Percentiles rank a stretch among this genome's conserved stretches.
Conservation (phyloP, 73 alveolate species). For the Paramecium pentaurelia region DNA sequence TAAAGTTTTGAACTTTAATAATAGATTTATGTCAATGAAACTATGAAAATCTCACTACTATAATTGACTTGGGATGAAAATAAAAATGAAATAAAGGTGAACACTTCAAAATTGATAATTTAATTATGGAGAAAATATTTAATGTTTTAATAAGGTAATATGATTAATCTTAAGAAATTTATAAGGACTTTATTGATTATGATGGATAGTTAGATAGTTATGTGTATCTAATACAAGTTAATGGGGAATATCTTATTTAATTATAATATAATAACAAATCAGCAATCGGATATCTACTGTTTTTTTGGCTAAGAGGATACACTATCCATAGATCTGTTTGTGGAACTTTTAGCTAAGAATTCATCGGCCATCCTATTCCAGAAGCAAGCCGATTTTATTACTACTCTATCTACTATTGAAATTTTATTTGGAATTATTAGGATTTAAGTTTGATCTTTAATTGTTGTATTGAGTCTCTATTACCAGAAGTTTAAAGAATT, state of each 20-base stretch:
- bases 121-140: background rate
- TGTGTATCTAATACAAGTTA: background rate
- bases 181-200: background rate
- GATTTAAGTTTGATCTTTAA: background rate
- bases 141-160: background rate
- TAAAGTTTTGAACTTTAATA: background rate
- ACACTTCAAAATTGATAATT: background rate
- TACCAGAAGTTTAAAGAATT: background rate
- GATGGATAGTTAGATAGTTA: background rate
- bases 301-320: background rate
- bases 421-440: background rate
- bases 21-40: too few species aligned
- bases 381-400: background rate
- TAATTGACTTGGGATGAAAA: background rate
- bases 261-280: background rate
- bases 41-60: background rate
- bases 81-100: background rate
- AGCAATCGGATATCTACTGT: background rate
- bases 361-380: slow-evolving; percentile 33
- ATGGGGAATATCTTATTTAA: background rate
- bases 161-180: background rate
- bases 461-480: background rate
- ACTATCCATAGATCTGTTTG: background rate
- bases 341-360: background rate
- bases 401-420: slow-evolving; percentile 8